Conservation (phyloP, 2,329 filamentous ascomycete species). For the Leptographium procerum region DNA sequence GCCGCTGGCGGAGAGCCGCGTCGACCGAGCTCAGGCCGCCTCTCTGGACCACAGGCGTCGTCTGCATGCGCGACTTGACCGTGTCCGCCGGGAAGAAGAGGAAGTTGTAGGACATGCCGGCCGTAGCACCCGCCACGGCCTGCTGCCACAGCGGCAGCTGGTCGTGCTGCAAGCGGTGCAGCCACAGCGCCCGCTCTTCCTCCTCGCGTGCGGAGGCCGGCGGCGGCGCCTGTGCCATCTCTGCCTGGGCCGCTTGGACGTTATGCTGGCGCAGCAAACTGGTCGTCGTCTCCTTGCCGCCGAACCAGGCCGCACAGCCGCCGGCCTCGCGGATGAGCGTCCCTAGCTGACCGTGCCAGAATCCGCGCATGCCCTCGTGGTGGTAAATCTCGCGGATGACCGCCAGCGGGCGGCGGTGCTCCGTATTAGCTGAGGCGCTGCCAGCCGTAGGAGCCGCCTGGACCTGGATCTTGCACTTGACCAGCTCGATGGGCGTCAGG, state of each 20-base stretch:
- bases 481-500: constrained; percentile 87
- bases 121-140: constrained; percentile 73
- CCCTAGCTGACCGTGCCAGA: constrained; percentile 91
- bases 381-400: constrained; percentile 73
- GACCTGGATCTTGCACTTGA: constrained; percentile 98
- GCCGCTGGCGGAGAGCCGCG: constrained; percentile 13
- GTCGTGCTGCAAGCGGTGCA: constrained; percentile 31
- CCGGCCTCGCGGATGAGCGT: constrained; percentile 91
- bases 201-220: constrained; percentile 23
- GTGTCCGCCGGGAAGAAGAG: constrained; percentile 96
- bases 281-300: constrained; percentile 71
- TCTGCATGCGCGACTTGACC: constrained; percentile 96
- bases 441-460: constrained; percentile 35
- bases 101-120: constrained; percentile 93
- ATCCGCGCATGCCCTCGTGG: constrained; percentile 71
- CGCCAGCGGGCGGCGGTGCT: constrained; percentile 43
- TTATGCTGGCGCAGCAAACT: constrained; percentile 55
- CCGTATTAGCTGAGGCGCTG: constrained; percentile 20
- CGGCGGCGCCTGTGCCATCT: constrained; percentile 4
- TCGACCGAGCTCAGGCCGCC: constrained; percentile 27
- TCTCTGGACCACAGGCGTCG: constrained; percentile 55
- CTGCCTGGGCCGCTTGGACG: constrained; percentile 26
- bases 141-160: constrained; percentile 75
- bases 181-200: constrained; percentile 19
- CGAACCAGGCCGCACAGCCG: constrained; percentile 91